Conservation (phyloP, 108 stramenopile genomes). For the Pseudonitzschia multistriata region DNA sequence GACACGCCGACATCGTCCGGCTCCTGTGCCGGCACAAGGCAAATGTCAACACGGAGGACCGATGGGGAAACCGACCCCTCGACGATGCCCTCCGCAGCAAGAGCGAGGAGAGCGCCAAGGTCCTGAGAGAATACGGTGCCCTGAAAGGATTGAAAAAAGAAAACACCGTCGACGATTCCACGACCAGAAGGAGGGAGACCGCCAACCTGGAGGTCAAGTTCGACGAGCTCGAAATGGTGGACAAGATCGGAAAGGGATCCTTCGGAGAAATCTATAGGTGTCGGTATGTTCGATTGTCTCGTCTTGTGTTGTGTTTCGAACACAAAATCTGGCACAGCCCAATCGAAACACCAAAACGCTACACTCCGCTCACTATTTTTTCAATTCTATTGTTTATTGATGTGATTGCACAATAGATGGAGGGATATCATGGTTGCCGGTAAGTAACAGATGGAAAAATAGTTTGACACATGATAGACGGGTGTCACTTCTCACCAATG, state of each 20-base stretch:
- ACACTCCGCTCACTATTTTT: neutral
- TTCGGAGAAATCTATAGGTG: slow-evolving; percentile 90
- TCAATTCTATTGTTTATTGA: neutral
- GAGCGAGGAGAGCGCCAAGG: slow-evolving; percentile 25
- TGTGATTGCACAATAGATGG: slow-evolving; percentile 47
- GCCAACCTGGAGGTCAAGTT: slow-evolving; percentile 78
- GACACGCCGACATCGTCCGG: slow-evolving; percentile 62
- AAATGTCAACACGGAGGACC: slow-evolving; percentile 77
- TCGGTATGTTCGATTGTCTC: neutral
- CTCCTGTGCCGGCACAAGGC: slow-evolving; percentile 65
- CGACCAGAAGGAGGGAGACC: slow-evolving; percentile 37
- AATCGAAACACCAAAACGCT: too few species aligned
- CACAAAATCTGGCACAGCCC: too few species aligned
- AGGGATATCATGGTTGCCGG: slow-evolving; percentile 35
- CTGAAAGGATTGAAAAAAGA: slow-evolving; percentile 14
- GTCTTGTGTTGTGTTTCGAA: too few species aligned
- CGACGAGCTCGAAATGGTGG: slow-evolving; percentile 79
- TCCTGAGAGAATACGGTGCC: slow-evolving; percentile 64
- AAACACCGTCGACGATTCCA: slow-evolving; percentile 7
- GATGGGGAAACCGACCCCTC: slow-evolving; percentile 83
- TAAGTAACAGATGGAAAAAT: neutral
- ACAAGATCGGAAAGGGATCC: slow-evolving; percentile 82
- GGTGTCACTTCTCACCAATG: neutral
- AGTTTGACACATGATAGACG: neutral
- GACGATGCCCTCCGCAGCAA: slow-evolving; percentile 68